These are phyloP conservation scores for Trebouxiophyceae sp. DNA, from an alignment of 163 green algal genomes.

Conservation along the genomic window DNA sequence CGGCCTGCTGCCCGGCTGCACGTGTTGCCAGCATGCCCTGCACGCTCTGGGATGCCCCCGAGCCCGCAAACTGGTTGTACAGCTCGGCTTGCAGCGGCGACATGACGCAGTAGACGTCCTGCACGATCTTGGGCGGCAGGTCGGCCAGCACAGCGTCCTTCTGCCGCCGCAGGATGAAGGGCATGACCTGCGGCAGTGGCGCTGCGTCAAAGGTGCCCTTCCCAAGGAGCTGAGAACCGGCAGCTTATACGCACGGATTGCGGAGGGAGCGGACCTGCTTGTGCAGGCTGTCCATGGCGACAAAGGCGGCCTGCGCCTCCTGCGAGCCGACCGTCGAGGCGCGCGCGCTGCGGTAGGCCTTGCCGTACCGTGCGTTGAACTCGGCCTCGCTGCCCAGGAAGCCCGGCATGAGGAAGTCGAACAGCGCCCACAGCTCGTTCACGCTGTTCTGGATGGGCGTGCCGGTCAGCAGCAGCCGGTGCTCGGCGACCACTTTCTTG, in stretches of 20 bases:
- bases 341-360: constrained; percentile 41
- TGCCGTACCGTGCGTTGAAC: constrained; percentile 54
- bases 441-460: constrained; percentile 98
- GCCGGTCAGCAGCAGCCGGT: constrained; percentile 87
- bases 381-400: constrained; percentile 79
- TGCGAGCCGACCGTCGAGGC: constrained; percentile 55
- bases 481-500: constrained; percentile 49
- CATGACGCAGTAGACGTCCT: constrained; percentile 48
- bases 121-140: constrained; percentile 94
- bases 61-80: constrained; percentile 64
- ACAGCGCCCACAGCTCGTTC: constrained; percentile 94
- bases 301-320: constrained; percentile 68
- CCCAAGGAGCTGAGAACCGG: too few species aligned
- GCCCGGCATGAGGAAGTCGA: constrained; percentile 98
- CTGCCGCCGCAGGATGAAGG: constrained; percentile 92
- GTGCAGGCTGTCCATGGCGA: constrained; percentile 84
- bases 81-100: constrained; percentile 46
- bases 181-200: constrained; percentile 73
- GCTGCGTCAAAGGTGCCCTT: too few species aligned
- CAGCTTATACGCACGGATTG: too few species aligned
- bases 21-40: too few species aligned
- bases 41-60: too few species aligned
- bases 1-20: constrained; percentile 10
- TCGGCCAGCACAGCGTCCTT: constrained; percentile 91
- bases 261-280: too few species aligned